Evolutionary conservation across 805 yeast species (phyloP), one percentile per base, ranked within the genome.

Genomic region (Middelhovenomyces tepae): DNA sequence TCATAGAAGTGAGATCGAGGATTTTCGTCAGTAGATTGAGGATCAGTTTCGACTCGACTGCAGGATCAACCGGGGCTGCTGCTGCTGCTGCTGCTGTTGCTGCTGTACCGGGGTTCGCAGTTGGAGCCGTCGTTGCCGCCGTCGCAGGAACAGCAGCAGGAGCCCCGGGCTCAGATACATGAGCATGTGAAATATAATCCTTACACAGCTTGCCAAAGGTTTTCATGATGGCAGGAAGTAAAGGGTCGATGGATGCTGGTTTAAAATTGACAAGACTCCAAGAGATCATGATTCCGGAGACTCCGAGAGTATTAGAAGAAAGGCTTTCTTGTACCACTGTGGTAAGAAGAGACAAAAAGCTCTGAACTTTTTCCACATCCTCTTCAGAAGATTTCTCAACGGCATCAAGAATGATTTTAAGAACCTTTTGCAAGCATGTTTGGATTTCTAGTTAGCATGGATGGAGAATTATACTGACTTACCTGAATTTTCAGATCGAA

Each of bases 121-220:
- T 40, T 4, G 51, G 37, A 1, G 57, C 46, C 8, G 56, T 50
- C 14, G 64, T 64, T 37, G 58, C 63, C 9, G 39, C 17, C 16
- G 37, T 34, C 2, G 35, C 43, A 4, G 30, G 27, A 4, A 32
- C 41, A 16, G 40, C 30, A 7, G 29, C 36, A 7, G 52, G 48
- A 10, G 40, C 36, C 7, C 54, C 43, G 13, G 35, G 39, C 7
- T 48, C 42, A 23, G 50, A 22, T 2, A 34, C 34, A 8, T 40
- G 11, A 5, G 39, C 23, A 9, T 41, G 31, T 8, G 45, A 67
- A 17, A 78, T 72, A 50, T 87, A 94, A 54, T 87, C 96, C 45
- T 84, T 84, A 50, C 91, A 84, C 31, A 89, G 65, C 51, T 84
- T 86, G 40, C 87, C 83, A 57, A 93, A 78, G 0, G 94, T 84